Base-by-base conservation (phyloP, 495 filamentous ascomycete genomes). In the Neurospora sp. region DNA sequence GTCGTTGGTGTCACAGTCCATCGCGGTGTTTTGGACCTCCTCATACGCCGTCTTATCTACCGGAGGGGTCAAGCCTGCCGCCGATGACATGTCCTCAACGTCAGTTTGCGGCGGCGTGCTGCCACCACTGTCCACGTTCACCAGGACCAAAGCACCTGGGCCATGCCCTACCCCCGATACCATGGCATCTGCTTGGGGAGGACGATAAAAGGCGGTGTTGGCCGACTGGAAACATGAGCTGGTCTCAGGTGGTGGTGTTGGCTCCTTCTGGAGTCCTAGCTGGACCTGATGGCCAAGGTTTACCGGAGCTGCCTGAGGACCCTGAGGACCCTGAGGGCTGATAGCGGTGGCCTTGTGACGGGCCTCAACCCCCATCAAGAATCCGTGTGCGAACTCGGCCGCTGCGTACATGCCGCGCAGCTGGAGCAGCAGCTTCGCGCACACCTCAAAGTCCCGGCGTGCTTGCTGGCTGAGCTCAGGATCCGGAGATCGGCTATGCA, bases 361-460 rank as follows among this genome's bases (percentile, higher is more conserved):
- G 18, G 53, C 53, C 27, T 65, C 53, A 18, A 65, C 93, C 5
- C 92, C 92, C 76, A 96, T 91, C 27, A 97, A 84, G 83, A 97
- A 96, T 16, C 90, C 90, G 3, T 89, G 92, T 22, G 92, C 92
- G 76, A 93, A 97, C 79, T 96, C 93, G 39, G 94, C 94, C 0
- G 93, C 92, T 1, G 93, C 89, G 78, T 97, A 97, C 71, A 90
- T 93, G 73, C 94, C 92, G 39, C 92, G 89, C 16, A 97, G 86
- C 68, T 87, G 88, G 76, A 92, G 87, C 81, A 97, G 89, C 70
- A 95, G 93, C 45, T 88, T 87, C 91, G 96, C 94, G 83, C 93
- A 96, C 77, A 93, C 87, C 77, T 88, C 90, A 83, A 96, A 97
- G 69, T 92, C 91, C 69, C 90, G 87, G 69, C 92, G 84, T 71